A percentile compares a stretch with the other conserved stretches of the same genome.
phyloP scores from a whole-genome alignment of 768 basidiomycete genomes.

The Glaciozyma martinii region DNA sequence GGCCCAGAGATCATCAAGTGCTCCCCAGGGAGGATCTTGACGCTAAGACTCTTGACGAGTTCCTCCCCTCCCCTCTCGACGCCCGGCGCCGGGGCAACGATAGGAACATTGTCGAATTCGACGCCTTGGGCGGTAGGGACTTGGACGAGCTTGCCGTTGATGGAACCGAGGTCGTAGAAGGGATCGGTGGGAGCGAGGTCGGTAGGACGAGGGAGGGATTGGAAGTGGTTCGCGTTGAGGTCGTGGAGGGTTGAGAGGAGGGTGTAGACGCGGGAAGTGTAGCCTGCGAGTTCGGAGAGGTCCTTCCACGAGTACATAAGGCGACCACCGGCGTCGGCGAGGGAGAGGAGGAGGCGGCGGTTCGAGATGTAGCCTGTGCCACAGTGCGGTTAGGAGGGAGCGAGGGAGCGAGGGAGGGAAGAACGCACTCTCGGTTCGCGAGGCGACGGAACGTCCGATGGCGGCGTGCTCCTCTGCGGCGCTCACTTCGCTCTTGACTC shows the following conservation, averaged over 20 bases:
- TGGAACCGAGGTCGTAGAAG: constrained; percentile 56
- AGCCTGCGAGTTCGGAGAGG: constrained; percentile 84
- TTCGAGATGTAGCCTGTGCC: constrained; percentile 77
- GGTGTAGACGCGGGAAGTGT: constrained; percentile 80
- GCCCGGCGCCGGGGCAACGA: constrained; percentile 44
- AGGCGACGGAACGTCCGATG: constrained; percentile 41
- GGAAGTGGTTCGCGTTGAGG: constrained; percentile 44
- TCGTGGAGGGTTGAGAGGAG: constrained; percentile 77
- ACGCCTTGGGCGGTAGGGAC: constrained; percentile 24
- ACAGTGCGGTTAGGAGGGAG: background rate
- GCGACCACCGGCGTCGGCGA: constrained; percentile 93
- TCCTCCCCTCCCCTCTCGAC: constrained; percentile 43
- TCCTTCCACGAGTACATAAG: constrained; percentile 97
- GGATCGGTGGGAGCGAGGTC: constrained; percentile 42
- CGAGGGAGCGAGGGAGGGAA: constrained; percentile 35
- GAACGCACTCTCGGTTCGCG: constrained; percentile 44
- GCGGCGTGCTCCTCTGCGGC: background rate
- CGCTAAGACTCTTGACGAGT: constrained; percentile 61
- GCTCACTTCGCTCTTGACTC: background rate
- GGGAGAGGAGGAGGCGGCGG: constrained; percentile 74
- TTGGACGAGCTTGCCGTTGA: constrained; percentile 47
- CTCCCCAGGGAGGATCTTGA: constrained; percentile 59
- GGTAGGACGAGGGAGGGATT: constrained; percentile 45
- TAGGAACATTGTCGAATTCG: constrained; percentile 40
- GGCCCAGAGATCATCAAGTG: constrained; percentile 89